phyloP scores from a whole-genome alignment of 257 asterid species.

The Henckelia pumila region DNA sequence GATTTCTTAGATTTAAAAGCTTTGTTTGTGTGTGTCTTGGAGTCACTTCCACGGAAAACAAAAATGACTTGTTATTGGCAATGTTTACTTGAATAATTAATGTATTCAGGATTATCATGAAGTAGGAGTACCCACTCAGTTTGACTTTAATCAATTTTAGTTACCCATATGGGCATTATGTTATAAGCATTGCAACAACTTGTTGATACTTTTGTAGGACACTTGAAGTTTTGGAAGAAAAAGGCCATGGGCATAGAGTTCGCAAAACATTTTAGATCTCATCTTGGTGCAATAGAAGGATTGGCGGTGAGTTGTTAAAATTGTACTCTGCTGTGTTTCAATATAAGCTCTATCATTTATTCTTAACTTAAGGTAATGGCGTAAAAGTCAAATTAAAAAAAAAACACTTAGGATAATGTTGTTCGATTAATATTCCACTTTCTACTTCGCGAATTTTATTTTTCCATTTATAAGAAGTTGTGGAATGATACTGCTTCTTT shows the following conservation, averaged over 20 bases:
- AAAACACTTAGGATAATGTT: neutral
- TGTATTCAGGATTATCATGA: conserved; percentile 8
- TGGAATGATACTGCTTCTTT: too few species aligned
- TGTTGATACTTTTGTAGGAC: conserved; percentile 53
- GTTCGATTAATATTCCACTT: neutral
- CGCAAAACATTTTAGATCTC: conserved; percentile 97
- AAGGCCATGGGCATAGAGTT: conserved; percentile 78
- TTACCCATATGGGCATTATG: neutral
- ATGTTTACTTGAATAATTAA: neutral
- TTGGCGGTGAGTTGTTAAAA: conserved; percentile 66
- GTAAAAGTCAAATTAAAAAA: too few species aligned
- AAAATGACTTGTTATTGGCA: neutral
- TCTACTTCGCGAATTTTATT: neutral
- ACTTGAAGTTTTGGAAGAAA: conserved; percentile 97
- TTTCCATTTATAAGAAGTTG: neutral
- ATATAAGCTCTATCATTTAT: neutral
- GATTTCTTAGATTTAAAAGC: neutral
- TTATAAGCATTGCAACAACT: neutral
- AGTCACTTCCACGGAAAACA: neutral
- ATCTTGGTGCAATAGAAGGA: conserved; percentile 98
- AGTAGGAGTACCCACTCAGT: conserved; percentile 2
- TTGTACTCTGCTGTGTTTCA: conserved; percentile 7
- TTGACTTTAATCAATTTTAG: neutral
- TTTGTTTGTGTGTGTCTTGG: conserved; percentile 3
- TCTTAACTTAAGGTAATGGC: neutral